Evolutionary conservation across 257 asterid genomes (phyloP), one percentile per base, ranked within the genome.

Genomic region (Hygrophila difformis): DNA sequence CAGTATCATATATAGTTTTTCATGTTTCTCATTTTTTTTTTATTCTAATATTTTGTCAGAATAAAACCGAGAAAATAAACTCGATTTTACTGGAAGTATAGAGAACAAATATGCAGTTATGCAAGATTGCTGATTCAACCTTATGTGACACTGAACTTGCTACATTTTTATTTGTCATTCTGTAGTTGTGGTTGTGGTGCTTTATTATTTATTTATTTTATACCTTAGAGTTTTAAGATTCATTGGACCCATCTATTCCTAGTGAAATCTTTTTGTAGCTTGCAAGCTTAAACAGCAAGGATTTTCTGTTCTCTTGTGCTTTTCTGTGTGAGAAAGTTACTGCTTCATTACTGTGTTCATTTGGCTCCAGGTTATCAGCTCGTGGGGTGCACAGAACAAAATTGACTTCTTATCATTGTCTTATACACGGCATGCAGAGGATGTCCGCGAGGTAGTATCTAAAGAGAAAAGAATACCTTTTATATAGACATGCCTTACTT

Each of bases 381-480:
- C 96, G 4, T 87, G 96, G 96, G 96, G 96, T 44, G 82, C 65
- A 49, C 55, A 82, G 57, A 87, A 82, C 66, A 82, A 86, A 75
- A 73, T 86, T 62, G 94, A 86, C 59, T 86, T 86, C 48, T 79
- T 86, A 48, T 86, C 96, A 20, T 61, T 86, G 42, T 82, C 96
- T 26, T 86, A 70, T 57, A 86, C 96, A 16, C 72, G 96, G 10
- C 94, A 82, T 45, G 96, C 96, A 6, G 84, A 77, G 68, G 96
- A 86, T 77, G 96, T 86, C 47, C 93, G 93, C 36, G 79, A 82
- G 83, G 96, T 87, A 67, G 33, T 14, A 44, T 56, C 23, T 50
- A 51, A 33, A 21, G n/a, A 13, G 22, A 42, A 9, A 9, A 12
- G 37, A 10, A 0, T 5, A 33, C 0, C 37, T 33, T 33, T 1